These are phyloP conservation scores for Purpureocillium takamizusanense DNA, from an alignment of 2,329 filamentous ascomycete genomes.

Conservation along the genomic window DNA sequence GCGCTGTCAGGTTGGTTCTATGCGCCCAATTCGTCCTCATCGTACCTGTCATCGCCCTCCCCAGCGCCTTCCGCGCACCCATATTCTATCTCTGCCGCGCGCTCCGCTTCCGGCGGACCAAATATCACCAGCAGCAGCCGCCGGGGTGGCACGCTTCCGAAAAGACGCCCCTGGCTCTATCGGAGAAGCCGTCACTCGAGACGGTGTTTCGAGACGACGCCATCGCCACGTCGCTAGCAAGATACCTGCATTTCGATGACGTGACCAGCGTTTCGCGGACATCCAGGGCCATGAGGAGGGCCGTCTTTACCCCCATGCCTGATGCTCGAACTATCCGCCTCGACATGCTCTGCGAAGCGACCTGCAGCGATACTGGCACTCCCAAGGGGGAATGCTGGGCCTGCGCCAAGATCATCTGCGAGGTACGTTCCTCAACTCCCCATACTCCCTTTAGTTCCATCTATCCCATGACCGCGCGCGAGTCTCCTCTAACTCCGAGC, in stretches of 20 bases:
- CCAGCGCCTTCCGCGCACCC: neutral
- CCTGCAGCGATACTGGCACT: neutral
- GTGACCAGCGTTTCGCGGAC: slow-evolving; percentile 7
- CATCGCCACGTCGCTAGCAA: slow-evolving; percentile 4
- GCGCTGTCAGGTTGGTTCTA: slow-evolving; percentile 1
- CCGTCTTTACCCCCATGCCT: neutral
- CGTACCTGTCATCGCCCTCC: slow-evolving; percentile 1
- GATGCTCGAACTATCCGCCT: neutral
- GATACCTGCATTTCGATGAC: slow-evolving; percentile 8
- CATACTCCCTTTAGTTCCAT: neutral
- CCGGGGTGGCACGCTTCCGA: no score
- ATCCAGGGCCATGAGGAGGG: slow-evolving; percentile 4
- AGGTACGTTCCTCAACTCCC: slow-evolving; percentile 2
- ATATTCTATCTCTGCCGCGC: slow-evolving; percentile 1
- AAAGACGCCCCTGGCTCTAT: neutral
- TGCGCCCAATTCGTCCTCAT: neutral
- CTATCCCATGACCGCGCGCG: no score
- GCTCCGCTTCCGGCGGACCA: neutral
- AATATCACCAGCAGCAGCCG: neutral
- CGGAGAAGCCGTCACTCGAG: neutral
- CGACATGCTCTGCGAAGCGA: slow-evolving; percentile 6
- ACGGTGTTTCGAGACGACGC: slow-evolving; percentile 3
- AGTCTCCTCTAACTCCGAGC: no score
- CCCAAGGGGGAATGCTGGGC: slow-evolving; percentile 10
- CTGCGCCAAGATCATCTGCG: slow-evolving; percentile 8